Evolutionary conservation across 2,329 filamentous ascomycete species (phyloP).

Genomic region (Aspergillus sp.): DNA sequence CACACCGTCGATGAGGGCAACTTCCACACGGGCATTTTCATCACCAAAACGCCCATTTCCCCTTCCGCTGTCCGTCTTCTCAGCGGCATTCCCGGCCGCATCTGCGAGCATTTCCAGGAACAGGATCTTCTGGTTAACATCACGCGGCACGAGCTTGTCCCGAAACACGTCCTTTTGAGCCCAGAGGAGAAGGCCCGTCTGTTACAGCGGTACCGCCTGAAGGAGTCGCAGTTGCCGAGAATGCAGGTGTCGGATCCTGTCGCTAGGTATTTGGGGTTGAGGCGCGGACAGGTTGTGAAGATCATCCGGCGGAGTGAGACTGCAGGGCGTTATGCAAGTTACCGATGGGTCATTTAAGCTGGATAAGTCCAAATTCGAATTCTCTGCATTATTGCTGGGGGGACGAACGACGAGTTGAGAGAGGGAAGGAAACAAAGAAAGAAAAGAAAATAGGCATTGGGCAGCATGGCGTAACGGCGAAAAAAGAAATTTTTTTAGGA

Average conservation of each 20-base stretch:
- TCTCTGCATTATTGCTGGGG: no score
- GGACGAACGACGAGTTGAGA: no score
- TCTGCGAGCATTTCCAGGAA: conserved; percentile 94
- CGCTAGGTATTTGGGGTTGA: conserved; percentile 84
- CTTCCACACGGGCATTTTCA: conserved; percentile 87
- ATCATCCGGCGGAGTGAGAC: conserved; percentile 96
- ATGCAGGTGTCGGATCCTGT: conserved; percentile 92
- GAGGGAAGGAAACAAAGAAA: background rate
- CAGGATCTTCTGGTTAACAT: conserved; percentile 97
- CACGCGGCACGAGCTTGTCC: conserved; percentile 94
- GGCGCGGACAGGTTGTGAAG: conserved; percentile 93
- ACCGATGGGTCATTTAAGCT: conserved; percentile 68
- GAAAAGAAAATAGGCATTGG: conserved; percentile 29
- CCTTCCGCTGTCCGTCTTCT: conserved; percentile 85
- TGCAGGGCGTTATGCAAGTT: conserved; percentile 93
- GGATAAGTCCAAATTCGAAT: no score
- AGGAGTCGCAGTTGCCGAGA: conserved; percentile 93
- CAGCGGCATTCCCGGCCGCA: conserved; percentile 71
- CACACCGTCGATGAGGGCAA: conserved; percentile 75
- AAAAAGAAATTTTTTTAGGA: conserved; percentile 26
- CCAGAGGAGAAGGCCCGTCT: conserved; percentile 84
- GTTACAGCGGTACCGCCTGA: conserved; percentile 85
- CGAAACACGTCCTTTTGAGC: conserved; percentile 86
- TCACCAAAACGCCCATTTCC: conserved; percentile 79
- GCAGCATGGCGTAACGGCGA: conserved; percentile 42